phyloP scores from a whole-genome alignment of 2,329 filamentous ascomycete genomes.

The Massarina eburnea region DNA sequence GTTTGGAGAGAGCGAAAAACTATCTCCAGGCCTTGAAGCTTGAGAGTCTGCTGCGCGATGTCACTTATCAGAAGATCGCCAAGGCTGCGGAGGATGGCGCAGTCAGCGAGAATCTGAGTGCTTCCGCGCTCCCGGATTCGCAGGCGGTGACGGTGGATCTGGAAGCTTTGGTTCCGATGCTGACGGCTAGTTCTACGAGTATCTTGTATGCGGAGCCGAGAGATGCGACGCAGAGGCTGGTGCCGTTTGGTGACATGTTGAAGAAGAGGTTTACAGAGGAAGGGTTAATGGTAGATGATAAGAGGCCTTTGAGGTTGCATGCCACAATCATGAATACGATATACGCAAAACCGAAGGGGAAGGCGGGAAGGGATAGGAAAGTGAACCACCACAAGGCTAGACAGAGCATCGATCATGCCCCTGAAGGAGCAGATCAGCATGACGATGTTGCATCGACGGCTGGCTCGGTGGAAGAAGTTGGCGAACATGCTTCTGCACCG shows the following conservation, averaged over 20 bases:
- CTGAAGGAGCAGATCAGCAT: neutral
- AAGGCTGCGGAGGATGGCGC: conserved; percentile 14
- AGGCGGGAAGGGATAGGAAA: conserved; percentile 9
- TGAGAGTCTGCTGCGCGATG: conserved; percentile 17
- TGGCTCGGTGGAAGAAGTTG: conserved; percentile 6
- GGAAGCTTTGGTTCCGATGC: conserved; percentile 62
- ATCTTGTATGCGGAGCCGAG: conserved; percentile 67
- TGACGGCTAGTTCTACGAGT: conserved; percentile 57
- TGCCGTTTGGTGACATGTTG: conserved; percentile 61
- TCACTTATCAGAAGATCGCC: conserved; percentile 15
- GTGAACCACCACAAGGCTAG: conserved; percentile 1
- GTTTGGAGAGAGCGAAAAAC: conserved; percentile 49
- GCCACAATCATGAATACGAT: conserved; percentile 86
- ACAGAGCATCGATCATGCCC: neutral
- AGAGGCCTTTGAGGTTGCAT: conserved; percentile 71
- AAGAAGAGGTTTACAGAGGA: conserved; percentile 56
- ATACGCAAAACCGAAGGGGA: conserved; percentile 60
- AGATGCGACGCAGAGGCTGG: conserved; percentile 56
- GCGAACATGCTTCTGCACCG: conserved; percentile 3
- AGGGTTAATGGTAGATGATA: conserved; percentile 60
- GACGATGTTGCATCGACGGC: conserved; percentile 9
- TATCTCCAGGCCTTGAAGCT: conserved; percentile 51
- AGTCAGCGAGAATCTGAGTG: conserved; percentile 33
- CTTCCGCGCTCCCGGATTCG: conserved; percentile 26
- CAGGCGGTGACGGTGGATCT: conserved; percentile 46